Evolutionary conservation across 2,329 filamentous ascomycete species (phyloP).

Genomic region (Dryadomyces quercivorus): DNA sequence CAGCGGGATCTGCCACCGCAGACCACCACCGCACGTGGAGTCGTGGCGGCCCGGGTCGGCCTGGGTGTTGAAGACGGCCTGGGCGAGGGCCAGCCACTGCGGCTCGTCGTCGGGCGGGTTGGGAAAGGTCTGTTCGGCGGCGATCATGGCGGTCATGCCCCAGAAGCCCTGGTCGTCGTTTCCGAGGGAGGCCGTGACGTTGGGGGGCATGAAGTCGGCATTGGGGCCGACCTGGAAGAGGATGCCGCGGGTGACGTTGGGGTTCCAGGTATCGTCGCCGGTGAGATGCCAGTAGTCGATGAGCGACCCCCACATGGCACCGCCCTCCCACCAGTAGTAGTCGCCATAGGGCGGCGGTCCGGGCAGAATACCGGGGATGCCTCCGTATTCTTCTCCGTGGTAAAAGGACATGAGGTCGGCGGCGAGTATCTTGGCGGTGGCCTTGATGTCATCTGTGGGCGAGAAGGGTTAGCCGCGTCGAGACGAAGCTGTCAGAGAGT

Average conservation of each 20-base stretch:
- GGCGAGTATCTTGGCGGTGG: slow-evolving; percentile 14
- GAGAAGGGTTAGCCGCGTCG: background rate
- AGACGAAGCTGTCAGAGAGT: background rate
- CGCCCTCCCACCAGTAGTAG: slow-evolving; percentile 25
- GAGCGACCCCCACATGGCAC: slow-evolving; percentile 19
- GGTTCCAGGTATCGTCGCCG: slow-evolving; percentile 38
- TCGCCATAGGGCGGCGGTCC: slow-evolving; percentile 19
- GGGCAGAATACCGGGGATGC: slow-evolving; percentile 19
- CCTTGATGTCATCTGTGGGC: slow-evolving; percentile 11
- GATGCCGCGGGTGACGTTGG: slow-evolving; percentile 29
- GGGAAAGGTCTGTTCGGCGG: slow-evolving; percentile 41
- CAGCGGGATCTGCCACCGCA: slow-evolving; percentile 55
- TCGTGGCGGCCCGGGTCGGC: slow-evolving; percentile 38
- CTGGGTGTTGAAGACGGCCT: slow-evolving; percentile 43
- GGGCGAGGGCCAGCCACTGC: slow-evolving; percentile 41
- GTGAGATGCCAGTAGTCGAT: slow-evolving; percentile 29
- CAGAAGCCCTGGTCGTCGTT: slow-evolving; percentile 52
- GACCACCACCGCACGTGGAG: slow-evolving; percentile 43
- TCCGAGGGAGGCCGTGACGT: slow-evolving; percentile 30
- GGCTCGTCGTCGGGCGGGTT: slow-evolving; percentile 27
- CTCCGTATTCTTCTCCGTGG: slow-evolving; percentile 18
- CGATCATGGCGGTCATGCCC: slow-evolving; percentile 43
- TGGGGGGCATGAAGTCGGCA: slow-evolving; percentile 35
- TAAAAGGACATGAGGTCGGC: slow-evolving; percentile 20
- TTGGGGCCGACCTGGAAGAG: slow-evolving; percentile 33